These are phyloP conservation scores for Ogataea degrootiae DNA, from an alignment of 805 yeast genomes.

Conservation along the genomic window DNA sequence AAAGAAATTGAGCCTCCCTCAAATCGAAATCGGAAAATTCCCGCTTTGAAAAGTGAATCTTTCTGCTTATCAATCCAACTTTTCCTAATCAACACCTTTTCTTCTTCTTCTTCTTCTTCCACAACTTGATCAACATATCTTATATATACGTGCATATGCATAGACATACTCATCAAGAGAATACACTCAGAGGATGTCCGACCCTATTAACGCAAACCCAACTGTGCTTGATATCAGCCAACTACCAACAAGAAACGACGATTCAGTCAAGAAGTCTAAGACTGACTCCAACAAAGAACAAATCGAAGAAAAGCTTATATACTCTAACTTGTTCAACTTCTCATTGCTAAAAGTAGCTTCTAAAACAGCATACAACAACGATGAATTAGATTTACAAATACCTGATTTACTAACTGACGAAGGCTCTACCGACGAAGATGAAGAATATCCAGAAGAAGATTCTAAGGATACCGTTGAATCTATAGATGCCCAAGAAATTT, in stretches of 20 bases:
- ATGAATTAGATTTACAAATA: not conserved
- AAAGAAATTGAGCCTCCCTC: too few relatives aligned
- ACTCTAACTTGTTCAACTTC: conserved; percentile 28
- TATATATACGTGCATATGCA: not conserved
- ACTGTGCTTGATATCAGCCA: conserved; percentile 69
- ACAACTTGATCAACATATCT: not conserved
- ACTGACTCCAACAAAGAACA: conserved; percentile 8
- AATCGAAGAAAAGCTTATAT: conserved; percentile 16
- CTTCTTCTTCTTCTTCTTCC: too few relatives aligned
- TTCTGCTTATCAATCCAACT: too few relatives aligned
- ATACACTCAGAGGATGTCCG: conserved; percentile 27
- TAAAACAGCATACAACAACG: not conserved
- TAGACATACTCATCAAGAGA: not conserved
- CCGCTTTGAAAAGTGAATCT: too few relatives aligned
- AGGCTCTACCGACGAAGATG: conserved; percentile 5
- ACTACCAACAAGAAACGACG: conserved; percentile 62
- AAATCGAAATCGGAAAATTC: too few relatives aligned
- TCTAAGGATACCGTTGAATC: conserved; percentile 38
- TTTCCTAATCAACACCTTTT: too few relatives aligned
- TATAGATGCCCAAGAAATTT: conserved; percentile 86
- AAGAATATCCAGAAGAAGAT: conserved; percentile 3
- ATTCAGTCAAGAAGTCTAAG: not conserved
- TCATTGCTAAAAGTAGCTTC: conserved; percentile 22
- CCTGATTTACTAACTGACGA: conserved; percentile 12
- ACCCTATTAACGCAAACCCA: conserved; percentile 89